A percentile compares a stretch with the other conserved stretches of the same genome.
phyloP scores from a whole-genome alignment of 768 basidiomycete species.

The Leccinum barrowsii region DNA sequence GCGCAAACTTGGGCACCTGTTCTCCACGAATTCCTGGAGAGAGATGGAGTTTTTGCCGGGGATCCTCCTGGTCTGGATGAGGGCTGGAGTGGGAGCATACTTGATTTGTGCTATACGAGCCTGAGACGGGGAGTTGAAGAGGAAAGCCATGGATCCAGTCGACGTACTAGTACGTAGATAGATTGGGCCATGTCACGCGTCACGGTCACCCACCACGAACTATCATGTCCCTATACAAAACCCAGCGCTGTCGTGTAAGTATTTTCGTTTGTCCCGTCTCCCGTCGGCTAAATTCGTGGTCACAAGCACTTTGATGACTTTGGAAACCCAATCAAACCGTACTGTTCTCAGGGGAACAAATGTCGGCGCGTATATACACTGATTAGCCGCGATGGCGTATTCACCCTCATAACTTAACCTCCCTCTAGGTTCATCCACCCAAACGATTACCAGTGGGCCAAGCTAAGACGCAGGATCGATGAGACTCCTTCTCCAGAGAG shows the following conservation, averaged over 20 bases:
- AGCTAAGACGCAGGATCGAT: slow-evolving; percentile 17
- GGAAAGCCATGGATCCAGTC: slow-evolving; percentile 17
- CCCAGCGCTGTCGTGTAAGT: slow-evolving; percentile 46
- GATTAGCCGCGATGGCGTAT: slow-evolving; percentile 6
- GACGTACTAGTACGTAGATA: not conserved
- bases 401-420: slow-evolving; percentile 3
- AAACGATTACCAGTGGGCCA: slow-evolving; percentile 41
- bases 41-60: slow-evolving; percentile 14
- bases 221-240: slow-evolving; percentile 40
- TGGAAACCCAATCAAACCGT: slow-evolving; percentile 40
- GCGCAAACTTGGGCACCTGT: slow-evolving; percentile 27
- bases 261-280: slow-evolving; percentile 4
- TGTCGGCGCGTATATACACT: slow-evolving; percentile 43
- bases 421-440: slow-evolving; percentile 47
- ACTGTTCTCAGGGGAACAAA: slow-evolving; percentile 44
- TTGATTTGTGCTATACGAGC: slow-evolving; percentile 16
- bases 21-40: slow-evolving; percentile 31
- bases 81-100: slow-evolving; percentile 19
- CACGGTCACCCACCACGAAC: slow-evolving; percentile 18
- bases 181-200: slow-evolving; percentile 12
- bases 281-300: slow-evolving; percentile 14
- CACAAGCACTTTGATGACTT: slow-evolving; percentile 46
- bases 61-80: slow-evolving; percentile 14
- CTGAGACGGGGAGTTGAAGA: slow-evolving; percentile 15
- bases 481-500: slow-evolving; percentile 19